Evolutionary conservation across 768 basidiomycete species (phyloP), one percentile per base, ranked within the genome.

Genomic region (Termitomyces sp.): DNA sequence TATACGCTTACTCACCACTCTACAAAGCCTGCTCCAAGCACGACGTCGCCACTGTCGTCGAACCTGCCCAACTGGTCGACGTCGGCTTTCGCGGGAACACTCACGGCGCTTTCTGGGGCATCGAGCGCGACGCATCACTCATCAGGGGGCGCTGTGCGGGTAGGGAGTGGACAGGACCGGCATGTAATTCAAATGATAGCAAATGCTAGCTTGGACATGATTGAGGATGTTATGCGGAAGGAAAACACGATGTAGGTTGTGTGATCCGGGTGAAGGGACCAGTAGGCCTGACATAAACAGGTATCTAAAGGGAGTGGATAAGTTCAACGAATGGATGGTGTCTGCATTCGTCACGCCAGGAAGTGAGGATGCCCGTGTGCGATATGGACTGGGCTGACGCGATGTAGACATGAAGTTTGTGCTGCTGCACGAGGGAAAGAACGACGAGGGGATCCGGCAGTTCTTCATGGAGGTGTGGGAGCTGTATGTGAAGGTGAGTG

Each of bases 111-210:
- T 55, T 93, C 91, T 20, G 92, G 92, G 4, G 92, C 93, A 14
- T 86, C 91, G 20, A 89, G 85, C 66, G 82, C 88, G 24, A 82
- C 82, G 5, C 88, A 91, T 65, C 84, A 86, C 61, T 79, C 82
- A 20, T 78, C 82, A 43, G 83, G 87, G n/a, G 86, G 84, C 18
- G 78, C 77, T 12, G 82, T 82, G 34, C 78, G 83, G 64, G 84
- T 90, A 72, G 91, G 89, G 12, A 88, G 89, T 5, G 92, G 89
- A 14, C 89, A 89, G 73, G 90, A 93, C 68, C 80, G 91, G 53
- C 94, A 97, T 82, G 93, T 99, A 58, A 91, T 95, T 66, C 96
- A 98, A 78, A 97, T 99, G 92, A 94, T 98, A 68, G 96, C 95
- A 22, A 96, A 98, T 72, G 94, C 93, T 51, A 94, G 92, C 66